Conservation (phyloP, 2,329 filamentous ascomycete genomes). For the Trichophaea hybrida region DNA sequence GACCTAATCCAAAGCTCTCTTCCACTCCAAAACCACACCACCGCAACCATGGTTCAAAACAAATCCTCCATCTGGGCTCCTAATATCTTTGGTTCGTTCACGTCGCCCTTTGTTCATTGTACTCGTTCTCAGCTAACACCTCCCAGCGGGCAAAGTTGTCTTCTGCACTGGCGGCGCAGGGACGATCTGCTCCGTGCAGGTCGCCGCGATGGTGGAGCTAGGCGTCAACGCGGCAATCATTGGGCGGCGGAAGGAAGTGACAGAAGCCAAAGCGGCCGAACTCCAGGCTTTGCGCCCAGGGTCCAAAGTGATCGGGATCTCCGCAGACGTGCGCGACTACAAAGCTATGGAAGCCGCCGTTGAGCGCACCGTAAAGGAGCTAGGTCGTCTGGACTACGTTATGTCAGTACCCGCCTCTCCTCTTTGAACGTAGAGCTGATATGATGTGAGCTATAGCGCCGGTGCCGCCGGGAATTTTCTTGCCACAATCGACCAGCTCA, state of each 20-base stretch:
- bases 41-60: not conserved
- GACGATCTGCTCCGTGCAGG: slow-evolving; percentile 86
- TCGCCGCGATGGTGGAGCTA: slow-evolving; percentile 75
- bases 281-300: slow-evolving; percentile 66
- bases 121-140: slow-evolving; percentile 30
- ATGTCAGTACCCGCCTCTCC: slow-evolving; percentile 46
- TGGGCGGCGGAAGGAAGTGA: slow-evolving; percentile 79
- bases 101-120: not conserved
- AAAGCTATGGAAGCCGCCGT: slow-evolving; percentile 57
- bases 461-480: slow-evolving; percentile 95
- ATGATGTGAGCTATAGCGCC: slow-evolving; percentile 41
- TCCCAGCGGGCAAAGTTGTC: slow-evolving; percentile 59
- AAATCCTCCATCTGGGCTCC: slow-evolving; percentile 24
- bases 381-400: slow-evolving; percentile 81
- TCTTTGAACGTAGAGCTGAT: slow-evolving; percentile 14
- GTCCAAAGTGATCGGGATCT: slow-evolving; percentile 74
- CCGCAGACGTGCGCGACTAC: slow-evolving; percentile 62
- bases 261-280: slow-evolving; percentile 61
- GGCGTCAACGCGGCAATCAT: slow-evolving; percentile 91
- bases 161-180: slow-evolving; percentile 94
- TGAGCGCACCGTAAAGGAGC: slow-evolving; percentile 62
- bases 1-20: not conserved
- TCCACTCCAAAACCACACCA: not conserved
- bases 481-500: slow-evolving; percentile 66
- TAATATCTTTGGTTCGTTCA: slow-evolving; percentile 18